Conservation (phyloP, 2,329 filamentous ascomycete species). For the Beauveria sp. region DNA sequence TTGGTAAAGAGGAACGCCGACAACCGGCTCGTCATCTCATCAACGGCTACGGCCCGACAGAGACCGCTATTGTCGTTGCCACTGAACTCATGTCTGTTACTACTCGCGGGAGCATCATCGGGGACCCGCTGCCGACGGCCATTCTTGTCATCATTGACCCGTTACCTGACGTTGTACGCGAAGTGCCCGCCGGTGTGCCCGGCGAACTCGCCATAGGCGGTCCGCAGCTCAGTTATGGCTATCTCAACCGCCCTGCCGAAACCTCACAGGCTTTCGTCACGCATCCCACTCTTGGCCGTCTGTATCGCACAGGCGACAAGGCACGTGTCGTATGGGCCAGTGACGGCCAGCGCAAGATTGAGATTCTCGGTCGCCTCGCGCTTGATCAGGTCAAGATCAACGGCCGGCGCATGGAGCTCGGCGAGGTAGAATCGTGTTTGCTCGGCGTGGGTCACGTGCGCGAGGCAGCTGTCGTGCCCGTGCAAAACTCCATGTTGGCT, state of each 20-base stretch:
- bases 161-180: neutral
- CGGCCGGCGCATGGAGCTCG: neutral
- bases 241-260: neutral
- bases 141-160: neutral
- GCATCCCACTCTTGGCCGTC: neutral
- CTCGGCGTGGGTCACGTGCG: conserved; percentile 16
- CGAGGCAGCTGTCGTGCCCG: conserved; percentile 42
- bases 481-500: neutral
- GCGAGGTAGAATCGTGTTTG: neutral
- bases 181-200: neutral
- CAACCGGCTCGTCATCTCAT: neutral
- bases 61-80: neutral
- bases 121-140: neutral
- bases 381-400: conserved; percentile 6
- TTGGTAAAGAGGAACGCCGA: neutral
- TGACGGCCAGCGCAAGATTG: neutral
- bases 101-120: neutral
- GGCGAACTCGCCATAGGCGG: conserved; percentile 20
- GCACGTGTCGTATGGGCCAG: neutral
- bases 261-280: neutral
- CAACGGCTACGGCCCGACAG: conserved; percentile 4
- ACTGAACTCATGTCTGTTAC: neutral
- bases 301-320: conserved; percentile 5
- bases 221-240: conserved; percentile 4
- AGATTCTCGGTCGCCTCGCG: neutral